Base-by-base conservation (phyloP, 2,329 filamentous ascomycete genomes). In the Fusarium gaditjirri region DNA sequence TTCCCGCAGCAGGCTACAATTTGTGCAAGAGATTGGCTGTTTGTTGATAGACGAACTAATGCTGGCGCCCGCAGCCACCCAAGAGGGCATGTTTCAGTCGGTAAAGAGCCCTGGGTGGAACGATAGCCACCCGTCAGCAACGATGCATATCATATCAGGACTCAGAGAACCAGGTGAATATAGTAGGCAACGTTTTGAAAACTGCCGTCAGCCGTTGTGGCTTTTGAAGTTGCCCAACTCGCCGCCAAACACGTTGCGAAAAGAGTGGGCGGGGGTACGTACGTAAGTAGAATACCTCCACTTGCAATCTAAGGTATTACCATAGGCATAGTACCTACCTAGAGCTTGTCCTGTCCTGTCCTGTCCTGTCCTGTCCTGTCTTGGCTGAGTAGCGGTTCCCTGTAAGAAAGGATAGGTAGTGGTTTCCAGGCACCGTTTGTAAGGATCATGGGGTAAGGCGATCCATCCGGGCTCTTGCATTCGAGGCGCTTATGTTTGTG, bases 161-260 rank as follows among this genome's bases (percentile, higher is more conserved):
- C 13, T 47, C n/a, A 36, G 31, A 60, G 36, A n/a, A 31, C 25
- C 25, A 61, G 14, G 36, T 41, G 33, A 42, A 52, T 36, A 62
- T 25, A 21, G 43, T 44, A 65, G 35, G 44, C 21, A 56, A 27
- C 42, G 59, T 54, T 65, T 72, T 27, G 50, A 54, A 72, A 47
- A 70, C 69, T 61, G 69, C 55, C 33, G 59, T 41, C 50, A 61
- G 58, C 69, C 69, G 64, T 54, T 63, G 69, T 72, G 64, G 69
- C 69, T 70, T 70, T 52, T 64, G 25, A 57, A 62, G 43, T 47
- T 59, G 50, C 49, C 27, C 55, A 72, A 49, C 63, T 69, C 46
- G 39, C 36, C 60, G 59, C 57, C 47, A 63, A 64, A 59, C 69
- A 72, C 64, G 68, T 69, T 70, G 64, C 44, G 33, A 57, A 39